These are phyloP conservation scores for Cucumis cinereus DNA, from an alignment of 306 rosid species.

Conservation along the genomic window DNA sequence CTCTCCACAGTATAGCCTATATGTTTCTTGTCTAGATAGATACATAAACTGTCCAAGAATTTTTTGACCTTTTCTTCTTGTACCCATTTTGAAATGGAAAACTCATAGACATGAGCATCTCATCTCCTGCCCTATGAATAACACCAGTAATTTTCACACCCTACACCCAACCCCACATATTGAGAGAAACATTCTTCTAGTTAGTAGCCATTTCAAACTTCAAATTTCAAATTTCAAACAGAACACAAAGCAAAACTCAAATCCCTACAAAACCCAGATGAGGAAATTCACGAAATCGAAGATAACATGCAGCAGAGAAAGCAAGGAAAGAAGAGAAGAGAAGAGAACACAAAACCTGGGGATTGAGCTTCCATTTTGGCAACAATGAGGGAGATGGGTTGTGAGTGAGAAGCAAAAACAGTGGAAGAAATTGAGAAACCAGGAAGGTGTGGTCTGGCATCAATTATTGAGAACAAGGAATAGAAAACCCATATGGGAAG, in stretches of 20 bases:
- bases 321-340: slow-evolving; percentile 1
- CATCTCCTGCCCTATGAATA: background rate
- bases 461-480: slow-evolving; percentile 22
- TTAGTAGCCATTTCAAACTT: background rate
- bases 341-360: slow-evolving; percentile 34
- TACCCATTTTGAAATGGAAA: background rate
- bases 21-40: background rate
- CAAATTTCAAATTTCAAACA: background rate
- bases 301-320: background rate
- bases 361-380: slow-evolving; percentile 51
- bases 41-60: background rate
- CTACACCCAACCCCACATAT: background rate
- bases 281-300: background rate
- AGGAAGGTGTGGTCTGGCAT: slow-evolving; percentile 20
- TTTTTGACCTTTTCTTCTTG: background rate
- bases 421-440: slow-evolving; percentile 20
- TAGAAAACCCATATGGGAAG: slow-evolving; percentile 33
- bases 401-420: background rate
- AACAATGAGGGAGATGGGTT: slow-evolving; percentile 29
- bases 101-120: background rate
- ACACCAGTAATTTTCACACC: background rate
- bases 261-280: background rate
- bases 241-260: background rate
- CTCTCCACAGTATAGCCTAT: background rate
- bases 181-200: background rate